These are phyloP conservation scores for Penicillium mononematosum DNA, from an alignment of 495 filamentous ascomycete genomes.

Conservation along the genomic window DNA sequence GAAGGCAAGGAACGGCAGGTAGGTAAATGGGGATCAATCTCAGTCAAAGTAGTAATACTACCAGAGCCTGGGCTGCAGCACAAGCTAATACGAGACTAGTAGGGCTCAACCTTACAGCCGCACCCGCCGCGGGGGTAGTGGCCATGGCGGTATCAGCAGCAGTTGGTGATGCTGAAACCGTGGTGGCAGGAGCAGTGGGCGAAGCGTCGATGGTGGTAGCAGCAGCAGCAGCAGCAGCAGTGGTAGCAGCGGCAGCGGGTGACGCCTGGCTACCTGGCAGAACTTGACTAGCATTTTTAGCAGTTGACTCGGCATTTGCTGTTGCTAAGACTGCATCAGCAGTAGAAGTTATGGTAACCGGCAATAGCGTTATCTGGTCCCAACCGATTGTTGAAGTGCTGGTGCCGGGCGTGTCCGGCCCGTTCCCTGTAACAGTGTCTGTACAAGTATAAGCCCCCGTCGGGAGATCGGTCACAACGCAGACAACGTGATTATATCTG, in stretches of 20 bases:
- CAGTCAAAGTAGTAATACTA: background rate
- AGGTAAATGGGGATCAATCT: too few species aligned
- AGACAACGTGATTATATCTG: constrained; percentile 33
- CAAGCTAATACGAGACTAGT: background rate
- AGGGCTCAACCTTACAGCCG: background rate
- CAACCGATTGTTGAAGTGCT: constrained; percentile 20
- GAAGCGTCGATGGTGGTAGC: background rate
- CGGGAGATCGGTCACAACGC: constrained; percentile 35
- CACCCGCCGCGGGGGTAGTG: background rate
- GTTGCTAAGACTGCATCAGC: constrained; percentile 13
- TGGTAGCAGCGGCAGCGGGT: background rate
- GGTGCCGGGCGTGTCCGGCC: constrained; percentile 14
- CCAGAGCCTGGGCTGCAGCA: background rate
- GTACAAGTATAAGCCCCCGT: constrained; percentile 43
- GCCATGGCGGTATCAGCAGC: too few species aligned
- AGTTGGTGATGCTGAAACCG: too few species aligned
- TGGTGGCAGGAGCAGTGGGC: background rate
- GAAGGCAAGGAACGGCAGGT: background rate
- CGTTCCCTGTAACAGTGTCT: constrained; percentile 13
- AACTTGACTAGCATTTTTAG: background rate
- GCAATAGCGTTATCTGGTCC: constrained; percentile 21
- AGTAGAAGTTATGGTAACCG: constrained; percentile 39
- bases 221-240: background rate
- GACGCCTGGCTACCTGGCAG: background rate
- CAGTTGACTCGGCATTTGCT: constrained; percentile 5